phyloP scores from a whole-genome alignment of 2,329 filamentous ascomycete species.

The Paracorniculantispora psalliotae region DNA sequence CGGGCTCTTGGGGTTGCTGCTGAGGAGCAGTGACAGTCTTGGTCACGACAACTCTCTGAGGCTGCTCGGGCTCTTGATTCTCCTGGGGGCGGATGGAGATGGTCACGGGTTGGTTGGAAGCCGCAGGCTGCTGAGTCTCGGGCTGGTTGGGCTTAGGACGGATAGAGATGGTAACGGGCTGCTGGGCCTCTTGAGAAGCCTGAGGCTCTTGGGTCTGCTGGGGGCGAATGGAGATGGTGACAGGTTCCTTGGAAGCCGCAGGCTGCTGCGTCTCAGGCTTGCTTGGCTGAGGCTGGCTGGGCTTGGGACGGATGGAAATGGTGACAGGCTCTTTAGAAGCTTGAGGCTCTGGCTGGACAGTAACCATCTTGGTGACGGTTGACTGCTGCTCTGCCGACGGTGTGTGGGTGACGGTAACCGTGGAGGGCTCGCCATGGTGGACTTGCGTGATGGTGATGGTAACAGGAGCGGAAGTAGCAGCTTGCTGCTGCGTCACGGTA shows the following conservation, averaged over 20 bases:
- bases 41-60: slow-evolving; percentile 1
- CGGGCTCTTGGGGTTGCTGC: not conserved
- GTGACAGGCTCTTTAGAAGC: not conserved
- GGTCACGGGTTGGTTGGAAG: not conserved
- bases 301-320: not conserved
- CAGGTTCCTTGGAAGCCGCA: not conserved
- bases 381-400: not conserved
- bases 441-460: slow-evolving; percentile 6
- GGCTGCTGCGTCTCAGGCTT: too few relatives aligned
- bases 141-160: not conserved
- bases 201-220: not conserved
- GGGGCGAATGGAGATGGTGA: not conserved
- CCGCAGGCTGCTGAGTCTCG: slow-evolving; percentile 13
- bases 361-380: slow-evolving; percentile 19
- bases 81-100: slow-evolving; percentile 9
- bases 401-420: slow-evolving; percentile 20
- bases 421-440: slow-evolving; percentile 13
- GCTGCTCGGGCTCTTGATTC: slow-evolving; percentile 12
- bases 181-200: not conserved
- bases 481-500: slow-evolving; percentile 23
- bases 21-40: slow-evolving; percentile 2
- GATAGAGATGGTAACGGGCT: slow-evolving; percentile 11
- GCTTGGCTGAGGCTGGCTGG: not conserved
- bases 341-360: slow-evolving; percentile 13
- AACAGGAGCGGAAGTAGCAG: not conserved